phyloP scores from a whole-genome alignment of 225 moss, liverwort and hornwort genomes.

The Marchantia paleacea region DNA sequence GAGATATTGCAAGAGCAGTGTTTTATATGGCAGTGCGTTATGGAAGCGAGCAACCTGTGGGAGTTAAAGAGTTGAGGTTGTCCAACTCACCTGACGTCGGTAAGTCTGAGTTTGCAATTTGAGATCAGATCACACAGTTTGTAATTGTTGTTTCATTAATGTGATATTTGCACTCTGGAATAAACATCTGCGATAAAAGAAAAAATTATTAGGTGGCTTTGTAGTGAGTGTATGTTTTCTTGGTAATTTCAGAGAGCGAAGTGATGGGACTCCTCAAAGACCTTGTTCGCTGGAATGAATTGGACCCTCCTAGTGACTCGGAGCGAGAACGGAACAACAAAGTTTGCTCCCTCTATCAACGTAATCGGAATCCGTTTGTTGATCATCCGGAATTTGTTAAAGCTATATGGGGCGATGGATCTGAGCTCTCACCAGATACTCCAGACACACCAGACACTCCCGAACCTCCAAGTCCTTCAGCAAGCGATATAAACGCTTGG shows the following conservation, averaged over 20 bases:
- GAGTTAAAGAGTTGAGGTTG: slow-evolving; percentile 57
- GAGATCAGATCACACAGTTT: background rate
- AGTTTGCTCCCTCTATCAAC: slow-evolving; percentile 76
- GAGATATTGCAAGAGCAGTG: slow-evolving; percentile 79
- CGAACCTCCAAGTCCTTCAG: background rate
- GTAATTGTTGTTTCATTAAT: background rate
- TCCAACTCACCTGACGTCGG: slow-evolving; percentile 74
- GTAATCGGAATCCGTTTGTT: slow-evolving; percentile 88
- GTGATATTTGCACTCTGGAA: background rate
- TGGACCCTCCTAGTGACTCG: slow-evolving; percentile 62
- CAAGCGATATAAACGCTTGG: slow-evolving; percentile 29
- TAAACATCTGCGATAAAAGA: background rate
- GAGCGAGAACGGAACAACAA: slow-evolving; percentile 63
- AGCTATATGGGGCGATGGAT: slow-evolving; percentile 53
- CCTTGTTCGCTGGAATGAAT: slow-evolving; percentile 70
- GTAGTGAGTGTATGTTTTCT: background rate
- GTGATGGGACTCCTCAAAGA: slow-evolving; percentile 77
- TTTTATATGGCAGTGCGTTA: slow-evolving; percentile 93
- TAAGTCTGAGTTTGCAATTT: slow-evolving; percentile 8
- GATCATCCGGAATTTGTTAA: slow-evolving; percentile 79
- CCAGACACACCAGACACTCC: background rate
- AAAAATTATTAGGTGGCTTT: background rate
- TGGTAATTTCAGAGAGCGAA: slow-evolving; percentile 3
- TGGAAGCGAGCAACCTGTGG: slow-evolving; percentile 68
- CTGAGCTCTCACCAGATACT: background rate